Percentiles rank a stretch among this genome's conserved stretches.
Evolutionary conservation across 352 stramenopile genomes (phyloP).

Genomic region (Pelagophyceae sp.): DNA sequence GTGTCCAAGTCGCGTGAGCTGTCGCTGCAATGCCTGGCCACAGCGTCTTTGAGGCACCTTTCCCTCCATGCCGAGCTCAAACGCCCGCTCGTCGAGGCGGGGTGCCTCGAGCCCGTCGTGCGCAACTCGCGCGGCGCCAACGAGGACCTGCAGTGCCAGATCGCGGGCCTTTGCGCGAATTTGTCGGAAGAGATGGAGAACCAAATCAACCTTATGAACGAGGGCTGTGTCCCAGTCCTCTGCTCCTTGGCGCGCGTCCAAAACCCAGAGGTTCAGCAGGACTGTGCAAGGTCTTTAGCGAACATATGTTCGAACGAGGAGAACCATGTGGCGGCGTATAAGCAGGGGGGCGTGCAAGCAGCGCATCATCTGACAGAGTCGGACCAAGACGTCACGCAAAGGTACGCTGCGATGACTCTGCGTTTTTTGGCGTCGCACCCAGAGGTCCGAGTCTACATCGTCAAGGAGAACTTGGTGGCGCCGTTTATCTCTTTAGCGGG

Average conservation of each 20-base stretch:
- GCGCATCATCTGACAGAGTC: conserved; percentile 75
- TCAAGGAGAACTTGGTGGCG: conserved; percentile 72
- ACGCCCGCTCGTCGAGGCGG: conserved; percentile 62
- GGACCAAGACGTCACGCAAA: conserved; percentile 75
- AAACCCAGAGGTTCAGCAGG: conserved; percentile 83
- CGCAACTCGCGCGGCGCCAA: conserved; percentile 67
- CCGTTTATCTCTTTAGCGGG: conserved; percentile 80
- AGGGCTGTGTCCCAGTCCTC: conserved; percentile 69
- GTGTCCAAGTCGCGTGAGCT: conserved; percentile 74
- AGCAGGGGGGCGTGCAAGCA: conserved; percentile 73
- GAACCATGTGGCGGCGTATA: conserved; percentile 80
- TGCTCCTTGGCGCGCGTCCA: conserved; percentile 61
- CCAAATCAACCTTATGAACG: conserved; percentile 77
- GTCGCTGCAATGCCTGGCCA: conserved; percentile 69
- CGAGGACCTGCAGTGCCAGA: conserved; percentile 81
- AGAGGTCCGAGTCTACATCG: conserved; percentile 79
- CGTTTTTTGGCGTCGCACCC: conserved; percentile 84
- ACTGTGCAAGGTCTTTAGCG: conserved; percentile 74
- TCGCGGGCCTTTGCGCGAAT: conserved; percentile 81
- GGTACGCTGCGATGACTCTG: conserved; percentile 84
- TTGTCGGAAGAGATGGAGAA: conserved; percentile 72
- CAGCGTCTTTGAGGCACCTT: conserved; percentile 79
- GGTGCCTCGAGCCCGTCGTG: conserved; percentile 66
- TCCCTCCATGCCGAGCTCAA: conserved; percentile 68
- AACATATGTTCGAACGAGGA: conserved; percentile 88